These are phyloP conservation scores for Primulina tabacum DNA, from an alignment of 257 asterid species.

Conservation along the genomic window DNA sequence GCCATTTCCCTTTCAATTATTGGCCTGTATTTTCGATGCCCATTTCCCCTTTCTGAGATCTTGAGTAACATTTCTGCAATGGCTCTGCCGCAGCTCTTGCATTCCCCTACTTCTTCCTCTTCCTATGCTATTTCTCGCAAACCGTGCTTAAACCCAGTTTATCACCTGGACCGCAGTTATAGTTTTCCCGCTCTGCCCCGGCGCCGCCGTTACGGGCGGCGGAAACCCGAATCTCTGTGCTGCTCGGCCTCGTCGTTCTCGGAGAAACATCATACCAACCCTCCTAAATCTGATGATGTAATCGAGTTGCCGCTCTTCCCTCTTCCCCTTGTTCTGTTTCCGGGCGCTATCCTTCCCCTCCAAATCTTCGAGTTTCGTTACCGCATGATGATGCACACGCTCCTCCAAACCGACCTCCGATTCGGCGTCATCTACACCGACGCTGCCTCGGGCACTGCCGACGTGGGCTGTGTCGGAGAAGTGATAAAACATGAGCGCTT, in stretches of 20 bases:
- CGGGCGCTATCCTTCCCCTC: conserved; percentile 83
- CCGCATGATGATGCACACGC: conserved; percentile 99
- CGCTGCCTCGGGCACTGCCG: conserved; percentile 74
- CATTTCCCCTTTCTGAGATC: not conserved
- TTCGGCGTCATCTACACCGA: conserved; percentile 95
- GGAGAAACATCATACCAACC: conserved; percentile 66
- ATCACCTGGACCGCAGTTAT: conserved; percentile 26
- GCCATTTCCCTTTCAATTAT: not conserved
- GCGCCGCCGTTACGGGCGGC: conserved; percentile 44
- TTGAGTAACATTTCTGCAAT: conserved; percentile 27
- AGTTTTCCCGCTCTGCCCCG: conserved; percentile 26
- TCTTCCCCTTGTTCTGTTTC: conserved; percentile 89
- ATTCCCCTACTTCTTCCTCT: conserved; percentile 53
- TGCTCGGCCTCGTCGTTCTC: conserved; percentile 92
- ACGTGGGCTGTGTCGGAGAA: conserved; percentile 96
- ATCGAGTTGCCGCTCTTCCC: conserved; percentile 96
- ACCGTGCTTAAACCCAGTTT: conserved; percentile 41
- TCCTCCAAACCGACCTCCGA: conserved; percentile 91
- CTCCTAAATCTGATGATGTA: conserved; percentile 64
- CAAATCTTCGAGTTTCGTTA: conserved; percentile 96
- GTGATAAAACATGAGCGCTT: conserved; percentile 90
- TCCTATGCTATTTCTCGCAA: conserved; percentile 37
- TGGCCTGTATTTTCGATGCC: not conserved
- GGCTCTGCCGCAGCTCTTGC: conserved; percentile 84
- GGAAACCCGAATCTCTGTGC: conserved; percentile 36